phyloP scores from a whole-genome alignment of 176 grass and related monocot genomes.

The Lolium perenne region DNA sequence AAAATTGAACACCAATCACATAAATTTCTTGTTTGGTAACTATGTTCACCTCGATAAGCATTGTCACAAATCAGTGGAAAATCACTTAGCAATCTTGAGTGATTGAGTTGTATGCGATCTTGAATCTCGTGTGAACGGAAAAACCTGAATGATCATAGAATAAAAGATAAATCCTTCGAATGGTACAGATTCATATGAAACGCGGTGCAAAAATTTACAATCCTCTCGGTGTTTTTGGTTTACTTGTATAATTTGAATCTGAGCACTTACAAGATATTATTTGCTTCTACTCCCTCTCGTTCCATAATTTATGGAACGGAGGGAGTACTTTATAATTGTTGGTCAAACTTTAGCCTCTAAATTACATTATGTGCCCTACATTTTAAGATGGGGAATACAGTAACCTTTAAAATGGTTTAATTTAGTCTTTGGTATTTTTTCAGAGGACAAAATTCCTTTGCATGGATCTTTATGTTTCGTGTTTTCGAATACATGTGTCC shows the following conservation, averaged over 20 bases:
- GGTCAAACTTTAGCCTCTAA: neutral
- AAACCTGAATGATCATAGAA: too few relatives aligned
- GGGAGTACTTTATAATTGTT: neutral
- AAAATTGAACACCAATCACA: neutral
- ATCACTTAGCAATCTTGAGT: neutral
- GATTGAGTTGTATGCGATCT: neutral
- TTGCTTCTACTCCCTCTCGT: neutral
- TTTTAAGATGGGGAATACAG: neutral
- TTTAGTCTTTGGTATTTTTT: neutral
- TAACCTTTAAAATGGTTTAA: neutral
- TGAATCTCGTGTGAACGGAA: neutral
- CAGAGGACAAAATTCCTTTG: neutral
- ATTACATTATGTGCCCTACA: neutral
- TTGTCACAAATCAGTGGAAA: too few relatives aligned
- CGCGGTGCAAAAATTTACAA: neutral
- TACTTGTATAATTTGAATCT: neutral
- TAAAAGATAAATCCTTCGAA: neutral
- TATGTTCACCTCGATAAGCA: neutral
- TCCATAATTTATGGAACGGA: too few relatives aligned
- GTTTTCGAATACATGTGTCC: neutral
- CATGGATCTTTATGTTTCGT: neutral
- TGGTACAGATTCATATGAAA: neutral
- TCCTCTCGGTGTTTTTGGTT: neutral
- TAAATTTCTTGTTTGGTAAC: neutral
- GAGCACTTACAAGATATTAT: neutral